Percentiles rank a stretch among this genome's conserved stretches.
phyloP scores from a whole-genome alignment of 2,329 filamentous ascomycete species.

The Fusarium beomiforme region DNA sequence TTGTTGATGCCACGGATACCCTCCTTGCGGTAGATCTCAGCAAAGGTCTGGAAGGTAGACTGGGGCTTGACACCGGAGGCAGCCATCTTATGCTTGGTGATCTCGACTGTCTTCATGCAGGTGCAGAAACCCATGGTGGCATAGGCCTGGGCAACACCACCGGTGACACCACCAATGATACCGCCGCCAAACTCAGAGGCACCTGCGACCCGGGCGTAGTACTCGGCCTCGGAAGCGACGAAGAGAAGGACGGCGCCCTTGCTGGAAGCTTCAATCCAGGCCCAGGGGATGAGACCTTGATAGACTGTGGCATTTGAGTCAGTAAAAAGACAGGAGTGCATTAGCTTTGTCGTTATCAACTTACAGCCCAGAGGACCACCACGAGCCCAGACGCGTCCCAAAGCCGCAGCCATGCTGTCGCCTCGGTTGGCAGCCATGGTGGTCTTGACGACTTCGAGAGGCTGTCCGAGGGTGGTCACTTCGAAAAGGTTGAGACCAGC shows the following conservation, averaged over 20 bases:
- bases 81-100: conserved; percentile 97
- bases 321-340: conserved; percentile 23
- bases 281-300: conserved; percentile 99
- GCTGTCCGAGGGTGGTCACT: conserved; percentile 75
- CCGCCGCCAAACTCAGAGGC: conserved; percentile 88
- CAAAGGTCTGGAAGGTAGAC: conserved; percentile 95
- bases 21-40: conserved; percentile 95
- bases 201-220: conserved; percentile 84
- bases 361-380: conserved; percentile 94
- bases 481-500: conserved; percentile 97
- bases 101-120: conserved; percentile 99
- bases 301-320: conserved; percentile 75
- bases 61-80: conserved; percentile 83
- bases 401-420: conserved; percentile 84
- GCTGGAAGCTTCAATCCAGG: conserved; percentile 99
- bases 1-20: conserved; percentile 97
- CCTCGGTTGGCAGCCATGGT: conserved; percentile 98
- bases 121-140: conserved; percentile 99
- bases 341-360: conserved; percentile 53
- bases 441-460: conserved; percentile 98
- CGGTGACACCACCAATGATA: conserved; percentile 90
- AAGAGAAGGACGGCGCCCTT: conserved; percentile 99
- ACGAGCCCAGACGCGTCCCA: conserved; percentile 90
- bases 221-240: conserved; percentile 98
- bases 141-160: conserved; percentile 97